These are phyloP conservation scores for Colletotrichum lentis DNA, from an alignment of 2,329 filamentous ascomycete species.

Conservation along the genomic window DNA sequence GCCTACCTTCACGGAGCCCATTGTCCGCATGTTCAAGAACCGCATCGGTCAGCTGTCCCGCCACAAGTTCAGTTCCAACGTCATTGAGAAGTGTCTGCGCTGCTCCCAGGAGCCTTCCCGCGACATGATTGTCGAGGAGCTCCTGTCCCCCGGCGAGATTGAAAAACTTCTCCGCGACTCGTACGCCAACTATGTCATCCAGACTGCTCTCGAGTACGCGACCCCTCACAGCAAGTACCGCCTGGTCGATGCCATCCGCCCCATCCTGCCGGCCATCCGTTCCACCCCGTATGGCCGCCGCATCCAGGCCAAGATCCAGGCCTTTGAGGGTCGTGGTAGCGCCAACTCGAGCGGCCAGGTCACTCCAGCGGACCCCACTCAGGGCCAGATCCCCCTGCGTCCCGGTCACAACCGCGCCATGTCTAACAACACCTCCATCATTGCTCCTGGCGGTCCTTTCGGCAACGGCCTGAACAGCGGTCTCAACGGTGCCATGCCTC, in stretches of 20 bases:
- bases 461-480: constrained; percentile 44
- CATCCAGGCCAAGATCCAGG: constrained; percentile 85
- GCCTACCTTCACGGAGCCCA: constrained; percentile 83
- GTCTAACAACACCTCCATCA: constrained; percentile 51
- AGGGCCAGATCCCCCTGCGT: constrained; percentile 63
- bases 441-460: constrained; percentile 43
- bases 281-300: constrained; percentile 94
- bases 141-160: constrained; percentile 77
- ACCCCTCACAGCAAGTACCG: constrained; percentile 76
- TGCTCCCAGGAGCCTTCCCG: constrained; percentile 79
- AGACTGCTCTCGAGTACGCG: constrained; percentile 90
- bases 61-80: constrained; percentile 99
- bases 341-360: constrained; percentile 58
- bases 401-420: constrained; percentile 54
- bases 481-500: constrained; percentile 41
- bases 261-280: constrained; percentile 83
- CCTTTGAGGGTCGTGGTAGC: constrained; percentile 60
- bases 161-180: constrained; percentile 90
- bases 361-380: constrained; percentile 61
- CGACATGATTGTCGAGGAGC: constrained; percentile 84
- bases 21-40: constrained; percentile 82
- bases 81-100: constrained; percentile 95
- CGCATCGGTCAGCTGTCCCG: constrained; percentile 78
- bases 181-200: constrained; percentile 97
- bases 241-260: constrained; percentile 85